Percentiles rank a stretch among this genome's conserved stretches.
phyloP scores from a whole-genome alignment of 352 stramenopile species.

The Phytophthora fragariaefolia region DNA sequence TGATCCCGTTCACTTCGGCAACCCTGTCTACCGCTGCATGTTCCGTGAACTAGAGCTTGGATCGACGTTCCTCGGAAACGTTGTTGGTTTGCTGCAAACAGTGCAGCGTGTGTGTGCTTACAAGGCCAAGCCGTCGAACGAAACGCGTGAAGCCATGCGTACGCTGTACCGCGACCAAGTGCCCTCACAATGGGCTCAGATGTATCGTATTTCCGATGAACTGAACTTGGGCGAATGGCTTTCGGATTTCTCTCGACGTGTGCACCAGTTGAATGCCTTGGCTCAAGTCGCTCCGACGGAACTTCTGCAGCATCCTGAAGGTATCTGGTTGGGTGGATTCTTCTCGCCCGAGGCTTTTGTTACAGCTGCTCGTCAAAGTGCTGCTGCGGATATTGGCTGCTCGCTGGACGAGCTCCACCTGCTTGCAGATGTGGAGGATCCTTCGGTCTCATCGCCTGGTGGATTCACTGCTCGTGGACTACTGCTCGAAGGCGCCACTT shows the following conservation, averaged over 20 bases:
- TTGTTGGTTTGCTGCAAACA: slow-evolving; percentile 71
- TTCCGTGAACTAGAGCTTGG: slow-evolving; percentile 88
- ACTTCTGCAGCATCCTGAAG: slow-evolving; percentile 42
- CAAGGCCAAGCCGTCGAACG: slow-evolving; percentile 89
- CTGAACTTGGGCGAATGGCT: slow-evolving; percentile 86
- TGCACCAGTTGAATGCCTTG: slow-evolving; percentile 70
- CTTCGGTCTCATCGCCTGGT: slow-evolving; percentile 22
- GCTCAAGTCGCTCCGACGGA: slow-evolving; percentile 50
- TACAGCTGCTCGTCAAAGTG: slow-evolving; percentile 91
- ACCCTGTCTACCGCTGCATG: slow-evolving; percentile 93
- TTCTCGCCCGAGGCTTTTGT: slow-evolving; percentile 94
- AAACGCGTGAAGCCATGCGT: slow-evolving; percentile 83
- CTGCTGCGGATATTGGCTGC: slow-evolving; percentile 78
- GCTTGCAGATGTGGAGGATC: slow-evolving; percentile 68
- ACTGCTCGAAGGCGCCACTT: slow-evolving; percentile 85
- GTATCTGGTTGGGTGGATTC: slow-evolving; percentile 92
- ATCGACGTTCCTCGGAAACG: slow-evolving; percentile 61
- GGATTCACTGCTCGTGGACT: slow-evolving; percentile 78
- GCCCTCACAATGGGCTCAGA: slow-evolving; percentile 56
- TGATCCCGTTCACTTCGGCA: slow-evolving; percentile 68
- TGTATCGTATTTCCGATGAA: slow-evolving; percentile 67
- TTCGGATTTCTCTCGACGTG: slow-evolving; percentile 75
- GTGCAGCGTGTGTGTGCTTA: slow-evolving; percentile 85
- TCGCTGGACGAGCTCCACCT: slow-evolving; percentile 91
- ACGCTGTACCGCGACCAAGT: slow-evolving; percentile 77